Base-by-base conservation (phyloP, 2,329 filamentous ascomycete genomes). In the Tricladium varicosporioides region DNA sequence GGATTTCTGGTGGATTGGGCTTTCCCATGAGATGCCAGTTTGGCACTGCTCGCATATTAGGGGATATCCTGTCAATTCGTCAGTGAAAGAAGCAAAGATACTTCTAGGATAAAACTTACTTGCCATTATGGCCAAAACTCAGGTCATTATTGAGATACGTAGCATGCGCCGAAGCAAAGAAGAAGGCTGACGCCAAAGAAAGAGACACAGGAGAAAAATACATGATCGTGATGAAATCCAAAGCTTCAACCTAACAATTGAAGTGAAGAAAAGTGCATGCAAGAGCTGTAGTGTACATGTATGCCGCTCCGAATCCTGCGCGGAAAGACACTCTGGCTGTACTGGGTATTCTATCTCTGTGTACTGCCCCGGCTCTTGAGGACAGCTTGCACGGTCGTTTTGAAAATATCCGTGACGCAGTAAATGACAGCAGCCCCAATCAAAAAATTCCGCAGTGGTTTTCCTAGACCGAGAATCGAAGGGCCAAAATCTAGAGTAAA, bases 1-100 rank as follows among this genome's bases (percentile, higher is more conserved):
- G 83, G 59, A 88, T 73, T 67, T 88, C 82, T 63, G 84, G 84
- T 36, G 73, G 65, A 60, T 75, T 71, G 27, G 83, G 83, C 46
- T 76, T 76, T 50, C 69, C 69, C n/a, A 59, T 52, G 31, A 72
- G 45, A 43, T 70, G 60, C 54, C 65, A 72, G 47, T 69, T 64
- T 15, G 68, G 66, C 49, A 71, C 60, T 18, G 57, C 63, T 45
- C 66, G 61, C 10, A 57, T 31, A 57, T 70, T 67, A n/a, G 67
- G 67, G 31, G 68, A 71, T 48, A 71, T 66, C 43, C 69, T 71
- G 36, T 14, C 36, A 22, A 48, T 16, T 14, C 22, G 27, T 67
- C 52, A 64, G 54, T 49, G 22, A 11, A 40, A 46, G 33, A 19
- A 32, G 19, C 10, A 31, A 15, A 22, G 44, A 22, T 36, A 2